Conservation (phyloP, 1,139 yeast species). For the Protomyces gravidus region DNA sequence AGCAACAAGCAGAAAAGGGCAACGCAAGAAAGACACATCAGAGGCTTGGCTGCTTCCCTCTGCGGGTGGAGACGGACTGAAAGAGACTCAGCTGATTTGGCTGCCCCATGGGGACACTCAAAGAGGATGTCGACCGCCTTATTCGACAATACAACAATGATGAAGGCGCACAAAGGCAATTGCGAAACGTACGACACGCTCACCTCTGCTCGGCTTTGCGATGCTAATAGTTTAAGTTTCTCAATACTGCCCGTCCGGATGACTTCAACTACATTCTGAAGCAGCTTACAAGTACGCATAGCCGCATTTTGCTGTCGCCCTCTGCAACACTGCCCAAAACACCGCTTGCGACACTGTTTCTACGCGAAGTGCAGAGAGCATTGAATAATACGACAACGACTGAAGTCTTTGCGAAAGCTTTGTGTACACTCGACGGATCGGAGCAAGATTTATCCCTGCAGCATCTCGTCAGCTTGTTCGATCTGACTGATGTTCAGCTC, state of each 20-base stretch:
- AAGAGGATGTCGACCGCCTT: not conserved
- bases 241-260: not conserved
- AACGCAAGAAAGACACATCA: too few species aligned
- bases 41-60: too few species aligned
- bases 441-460: not conserved
- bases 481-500: conserved; percentile 3
- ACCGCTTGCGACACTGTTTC: not conserved
- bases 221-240: not conserved
- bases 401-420: not conserved
- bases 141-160: not conserved
- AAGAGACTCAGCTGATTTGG: too few species aligned
- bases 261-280: not conserved
- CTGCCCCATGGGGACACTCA: not conserved
- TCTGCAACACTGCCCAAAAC: not conserved
- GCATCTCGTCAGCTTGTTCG: not conserved
- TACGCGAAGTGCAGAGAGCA: not conserved
- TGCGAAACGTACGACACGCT: not conserved
- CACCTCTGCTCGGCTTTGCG: not conserved
- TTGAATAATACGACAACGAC: not conserved
- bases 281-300: not conserved
- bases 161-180: not conserved
- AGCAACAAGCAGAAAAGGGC: too few species aligned
- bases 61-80: too few species aligned
- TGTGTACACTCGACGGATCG: not conserved
- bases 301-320: not conserved